Percentiles rank a stretch among this genome's conserved stretches.
These are phyloP conservation scores for Fragosphaeria purpurea DNA, from an alignment of 2,329 filamentous ascomycete genomes.

Conservation along the genomic window DNA sequence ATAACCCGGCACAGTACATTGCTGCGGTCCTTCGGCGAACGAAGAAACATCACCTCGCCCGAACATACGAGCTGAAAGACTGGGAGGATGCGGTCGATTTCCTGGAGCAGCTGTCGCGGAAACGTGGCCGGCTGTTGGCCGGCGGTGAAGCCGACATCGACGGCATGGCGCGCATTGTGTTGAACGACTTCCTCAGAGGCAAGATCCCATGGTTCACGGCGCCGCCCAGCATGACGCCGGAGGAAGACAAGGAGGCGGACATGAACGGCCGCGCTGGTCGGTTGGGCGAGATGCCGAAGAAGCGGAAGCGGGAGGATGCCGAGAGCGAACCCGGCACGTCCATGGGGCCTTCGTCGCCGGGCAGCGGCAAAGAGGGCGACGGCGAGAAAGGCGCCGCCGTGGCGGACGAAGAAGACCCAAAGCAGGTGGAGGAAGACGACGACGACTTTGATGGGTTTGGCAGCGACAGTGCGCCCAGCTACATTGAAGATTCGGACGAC, in stretches of 20 bases:
- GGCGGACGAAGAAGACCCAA: slow-evolving; percentile 24
- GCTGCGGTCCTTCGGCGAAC: slow-evolving; percentile 69
- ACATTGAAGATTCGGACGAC: slow-evolving; percentile 12
- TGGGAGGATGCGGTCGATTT: slow-evolving; percentile 73
- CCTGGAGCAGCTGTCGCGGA: slow-evolving; percentile 75
- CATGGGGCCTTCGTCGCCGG: background rate
- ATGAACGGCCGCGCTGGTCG: slow-evolving; percentile 66
- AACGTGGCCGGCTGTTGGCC: slow-evolving; percentile 66
- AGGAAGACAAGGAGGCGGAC: slow-evolving; percentile 32
- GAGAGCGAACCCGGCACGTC: slow-evolving; percentile 29
- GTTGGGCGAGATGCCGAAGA: slow-evolving; percentile 77
- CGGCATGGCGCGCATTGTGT: slow-evolving; percentile 89
- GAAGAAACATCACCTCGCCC: slow-evolving; percentile 78
- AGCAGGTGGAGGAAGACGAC: slow-evolving; percentile 28
- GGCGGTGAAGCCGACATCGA: slow-evolving; percentile 94
- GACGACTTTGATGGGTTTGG: slow-evolving; percentile 40
- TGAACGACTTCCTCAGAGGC: slow-evolving; percentile 91
- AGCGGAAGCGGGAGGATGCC: slow-evolving; percentile 56
- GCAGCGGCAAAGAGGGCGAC: slow-evolving; percentile 12
- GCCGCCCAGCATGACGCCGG: slow-evolving; percentile 51
- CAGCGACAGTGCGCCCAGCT: slow-evolving; percentile 28
- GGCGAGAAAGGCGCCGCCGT: slow-evolving; percentile 60
- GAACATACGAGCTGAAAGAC: slow-evolving; percentile 80
- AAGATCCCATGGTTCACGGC: slow-evolving; percentile 96
- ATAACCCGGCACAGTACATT: slow-evolving; percentile 94